Evolutionary conservation across 768 basidiomycete genomes (phyloP).

Genomic region (Lactifluus subvellereus): DNA sequence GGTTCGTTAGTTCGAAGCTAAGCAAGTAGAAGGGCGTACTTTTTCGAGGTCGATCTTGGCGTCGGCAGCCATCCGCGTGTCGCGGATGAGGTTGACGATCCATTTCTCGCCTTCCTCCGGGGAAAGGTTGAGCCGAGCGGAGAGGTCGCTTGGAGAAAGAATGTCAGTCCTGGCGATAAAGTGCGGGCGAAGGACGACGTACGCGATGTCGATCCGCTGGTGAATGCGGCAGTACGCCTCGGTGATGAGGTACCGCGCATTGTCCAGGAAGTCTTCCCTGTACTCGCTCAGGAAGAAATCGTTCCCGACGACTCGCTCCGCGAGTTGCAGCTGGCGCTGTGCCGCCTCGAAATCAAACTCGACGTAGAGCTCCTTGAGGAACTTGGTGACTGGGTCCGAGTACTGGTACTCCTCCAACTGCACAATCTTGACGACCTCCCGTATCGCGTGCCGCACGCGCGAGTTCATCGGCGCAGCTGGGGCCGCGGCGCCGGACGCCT

Average conservation of each 20-base stretch:
- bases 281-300: conserved; percentile 94
- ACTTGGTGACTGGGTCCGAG: conserved; percentile 86
- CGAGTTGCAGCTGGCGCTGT: conserved; percentile 70
- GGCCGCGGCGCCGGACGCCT: conserved; percentile 38
- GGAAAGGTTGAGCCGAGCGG: conserved; percentile 88
- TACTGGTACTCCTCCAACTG: conserved; percentile 97
- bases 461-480: conserved; percentile 44
- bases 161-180: background rate
- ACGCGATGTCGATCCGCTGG: conserved; percentile 86
- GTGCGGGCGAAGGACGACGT: conserved; percentile 23
- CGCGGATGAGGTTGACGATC: conserved; percentile 98
- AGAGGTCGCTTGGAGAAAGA: conserved; percentile 61
- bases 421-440: conserved; percentile 89
- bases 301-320: conserved; percentile 76
- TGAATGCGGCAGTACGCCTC: conserved; percentile 99
- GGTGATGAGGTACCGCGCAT: conserved; percentile 91
- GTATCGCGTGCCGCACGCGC: conserved; percentile 81
- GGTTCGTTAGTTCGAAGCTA: conserved; percentile 18
- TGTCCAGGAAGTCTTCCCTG: conserved; percentile 92
- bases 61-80: conserved; percentile 93
- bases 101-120: conserved; percentile 96
- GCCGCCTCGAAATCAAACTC: conserved; percentile 97
- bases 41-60: conserved; percentile 98
- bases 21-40: conserved; percentile 36
- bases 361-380: conserved; percentile 89